Evolutionary conservation across 345 rosid species (phyloP), one percentile per base, ranked within the genome.

Genomic region (Murraya koenigii): DNA sequence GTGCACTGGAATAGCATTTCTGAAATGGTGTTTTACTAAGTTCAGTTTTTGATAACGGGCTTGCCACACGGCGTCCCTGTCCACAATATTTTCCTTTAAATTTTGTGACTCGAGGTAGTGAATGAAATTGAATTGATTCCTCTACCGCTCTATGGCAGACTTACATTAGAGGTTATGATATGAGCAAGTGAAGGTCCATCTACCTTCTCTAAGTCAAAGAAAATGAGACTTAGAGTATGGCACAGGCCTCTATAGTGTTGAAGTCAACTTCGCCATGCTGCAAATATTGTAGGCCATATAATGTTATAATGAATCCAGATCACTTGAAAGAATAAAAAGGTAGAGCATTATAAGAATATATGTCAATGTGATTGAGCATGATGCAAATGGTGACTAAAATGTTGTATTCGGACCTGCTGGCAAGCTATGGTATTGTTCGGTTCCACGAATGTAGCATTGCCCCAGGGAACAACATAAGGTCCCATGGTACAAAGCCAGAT

Each of bases 201-300:
- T 38, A 38, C 39, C 39, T 38, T 38, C 39, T 38, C 39, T 38
- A 38, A 2, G 8, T 38, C 39, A 38, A 4, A 38, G 39, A 38
- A 38, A 38, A 25, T 25, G 65, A 26, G 5, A 30, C 32, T 60
- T 60, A n/a, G 55, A 47, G 61, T 38, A 92, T 87, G 82, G 83
- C 85, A 63, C 95, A 90, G 2, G 97, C 94, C 41, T 92, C 87
- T 19, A 91, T 82, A 4, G 86, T 78, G 59, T 91, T 93, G 15
- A 93, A 77, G 60, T 93, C 97, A 69, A 89, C 87, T 67, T 86
- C 88, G 8, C 95, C 97, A 61, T 91, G 97, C 93, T 91, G 80
- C 66, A 33, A 58, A 59, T 1, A 23, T 23, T 23, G 63, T 8
- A 59, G 9, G 28, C 10, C 25, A 56, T 56, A 25, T 56, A 25